Evolutionary conservation across 208 protist genomes (phyloP), one percentile per base, ranked within the genome.

Genomic region (Leishmania turanica): DNA sequence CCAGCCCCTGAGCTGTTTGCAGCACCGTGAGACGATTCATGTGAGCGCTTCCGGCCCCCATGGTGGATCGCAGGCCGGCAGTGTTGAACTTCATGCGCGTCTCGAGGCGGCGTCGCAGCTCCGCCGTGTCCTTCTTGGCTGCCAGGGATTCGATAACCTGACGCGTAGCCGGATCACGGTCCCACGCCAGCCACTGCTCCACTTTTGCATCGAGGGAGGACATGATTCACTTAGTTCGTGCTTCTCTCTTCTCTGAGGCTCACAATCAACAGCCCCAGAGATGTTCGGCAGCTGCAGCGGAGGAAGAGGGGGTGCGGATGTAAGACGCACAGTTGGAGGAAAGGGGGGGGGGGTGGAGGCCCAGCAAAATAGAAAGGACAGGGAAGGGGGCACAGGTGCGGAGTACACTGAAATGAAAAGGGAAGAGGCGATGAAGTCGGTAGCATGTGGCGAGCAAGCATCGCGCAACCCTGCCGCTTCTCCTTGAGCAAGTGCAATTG

Each of bases 11-110:
- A 17, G 97, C 89, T 49, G 98, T 95, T 90, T 99, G 99, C 56
- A 98, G 89, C 24, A 99, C 93, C 24, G 98, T 99, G 37, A 99
- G 86, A 45, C 92, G 84, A 90, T 99, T 99, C 98, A 99, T 99
- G 82, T 91, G 88, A 15, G 93, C 86, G 73, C 95, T 98, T 45
- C 99, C 99, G 5, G 97, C 88, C 4, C 92, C 96, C 98, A 99
- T 99, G 47, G 79, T 84, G 1, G 90, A 89, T 42, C 99, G 96
- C 37, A 99, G 91, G 2, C 97, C 98, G 37, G 98, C 98, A 2
- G 98, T 99, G 75, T 98, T 98, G 87, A 99, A 99, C 51, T 84
- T 83, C 86, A 99, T 97, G 80, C 97, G 93, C 40, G 66, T 85
- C n/a, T 68, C 78, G n/a, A 99, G 86, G 27, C 91, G 83, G 34